These are phyloP conservation scores for Epichloe sibirici DNA, from an alignment of 2,329 filamentous ascomycete genomes.

Conservation along the genomic window DNA sequence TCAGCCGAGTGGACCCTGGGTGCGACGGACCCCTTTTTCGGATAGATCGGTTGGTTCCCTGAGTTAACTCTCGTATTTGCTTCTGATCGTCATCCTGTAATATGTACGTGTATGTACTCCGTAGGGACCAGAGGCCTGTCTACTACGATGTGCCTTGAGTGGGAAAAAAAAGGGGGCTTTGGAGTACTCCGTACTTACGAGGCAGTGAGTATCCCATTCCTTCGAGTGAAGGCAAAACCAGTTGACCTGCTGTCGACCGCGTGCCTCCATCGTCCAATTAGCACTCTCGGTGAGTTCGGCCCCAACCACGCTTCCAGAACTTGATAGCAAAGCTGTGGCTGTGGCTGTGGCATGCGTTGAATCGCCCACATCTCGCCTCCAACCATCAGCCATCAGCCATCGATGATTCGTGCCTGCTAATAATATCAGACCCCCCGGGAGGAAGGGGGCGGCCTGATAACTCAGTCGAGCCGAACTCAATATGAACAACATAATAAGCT, in stretches of 20 bases:
- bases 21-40: neutral
- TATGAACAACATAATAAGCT: neutral
- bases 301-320: neutral
- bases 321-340: neutral
- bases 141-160: neutral
- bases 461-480: neutral
- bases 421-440: too few relatives aligned
- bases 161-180: neutral
- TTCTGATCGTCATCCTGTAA: too few relatives aligned
- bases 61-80: too few relatives aligned
- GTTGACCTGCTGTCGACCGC: too few relatives aligned
- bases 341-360: neutral
- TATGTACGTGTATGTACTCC: too few relatives aligned
- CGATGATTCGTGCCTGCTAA: too few relatives aligned
- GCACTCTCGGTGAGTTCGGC: neutral
- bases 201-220: neutral
- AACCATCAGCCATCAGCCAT: neutral
- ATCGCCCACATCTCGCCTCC: neutral
- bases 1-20: neutral
- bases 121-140: too few relatives aligned
- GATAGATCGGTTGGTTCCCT: too few relatives aligned
- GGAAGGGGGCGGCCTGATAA: neutral
- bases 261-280: neutral
- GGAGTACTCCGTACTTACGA: neutral
- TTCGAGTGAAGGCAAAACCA: neutral